phyloP scores from a whole-genome alignment of 805 yeast genomes.

The Clavispora phyllophila region DNA sequence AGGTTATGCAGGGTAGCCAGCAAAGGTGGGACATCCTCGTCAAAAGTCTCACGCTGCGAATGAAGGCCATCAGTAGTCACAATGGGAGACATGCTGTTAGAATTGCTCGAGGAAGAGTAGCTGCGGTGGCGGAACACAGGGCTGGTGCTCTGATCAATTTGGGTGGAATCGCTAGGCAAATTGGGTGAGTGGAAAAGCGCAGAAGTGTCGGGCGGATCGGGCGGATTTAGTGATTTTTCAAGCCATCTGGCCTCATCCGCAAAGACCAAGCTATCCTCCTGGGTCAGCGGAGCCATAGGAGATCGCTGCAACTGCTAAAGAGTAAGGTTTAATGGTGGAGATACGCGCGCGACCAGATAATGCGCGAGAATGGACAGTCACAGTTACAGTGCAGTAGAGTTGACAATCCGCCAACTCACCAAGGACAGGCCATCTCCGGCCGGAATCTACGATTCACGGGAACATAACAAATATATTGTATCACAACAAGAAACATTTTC shows the following conservation, averaged over 20 bases:
- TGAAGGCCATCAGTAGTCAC: neutral
- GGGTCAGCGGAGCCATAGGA: conserved; percentile 4
- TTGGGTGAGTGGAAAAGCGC: neutral
- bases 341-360: neutral
- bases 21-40: neutral
- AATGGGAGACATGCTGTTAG: neutral
- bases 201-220: conserved; percentile 3
- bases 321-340: neutral
- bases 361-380: neutral
- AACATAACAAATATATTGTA: too few species aligned
- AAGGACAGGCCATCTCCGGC: too few species aligned
- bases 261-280: conserved; percentile 28
- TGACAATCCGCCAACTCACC: too few species aligned
- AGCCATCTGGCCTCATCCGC: conserved; percentile 15
- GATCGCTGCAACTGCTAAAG: neutral
- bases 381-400: neutral
- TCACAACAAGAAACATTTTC: too few species aligned
- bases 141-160: conserved; percentile 6
- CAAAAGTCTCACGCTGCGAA: neutral
- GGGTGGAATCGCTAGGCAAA: conserved; percentile 4
- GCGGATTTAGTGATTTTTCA: neutral
- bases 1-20: neutral
- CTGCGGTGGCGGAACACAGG: conserved; percentile 4
- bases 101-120: neutral
- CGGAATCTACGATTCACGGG: too few species aligned